Evolutionary conservation across 768 basidiomycete species (phyloP), one percentile per base, ranked within the genome.

Genomic region (Russula brevipes): DNA sequence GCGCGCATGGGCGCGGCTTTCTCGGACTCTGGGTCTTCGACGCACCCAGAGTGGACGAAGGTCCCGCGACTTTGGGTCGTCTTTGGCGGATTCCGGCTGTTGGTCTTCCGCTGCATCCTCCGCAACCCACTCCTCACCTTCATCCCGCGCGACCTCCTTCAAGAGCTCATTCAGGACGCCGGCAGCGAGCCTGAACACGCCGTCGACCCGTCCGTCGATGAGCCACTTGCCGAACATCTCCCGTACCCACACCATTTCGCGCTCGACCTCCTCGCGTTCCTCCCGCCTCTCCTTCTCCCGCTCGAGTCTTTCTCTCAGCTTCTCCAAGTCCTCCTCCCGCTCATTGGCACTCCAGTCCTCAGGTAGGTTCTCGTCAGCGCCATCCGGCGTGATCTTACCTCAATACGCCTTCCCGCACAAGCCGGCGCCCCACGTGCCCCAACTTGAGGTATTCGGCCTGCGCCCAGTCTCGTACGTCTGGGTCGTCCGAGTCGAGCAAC

Each of bases 371-470:
- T 60, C 58, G 7, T 65, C 59, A 3, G 39, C 49, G 16, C 58
- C 66, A 42, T 66, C 58, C 33, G 47, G 30, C n/a, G 39, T 35
- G 0, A 58, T 56, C 24, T 58, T 66, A 66, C 65, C 19, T 66
- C 65, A 38, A 68, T 7, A 68, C 65, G 24, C 67, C 67, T 35
- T 68, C 67, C 24, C 59, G 51, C 6, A 68, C 67, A 47, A 66
- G 65, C 30, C 59, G 65, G 30, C 61, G 65, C 1, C 61, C 59
- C 3, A 52, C 16, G 11, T 41, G 61, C 24, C 61, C 61, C 6
- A 68, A 55, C 42, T 68, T 68, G 39, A 68, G 65, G 31, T 68
- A 68, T n/a, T 68, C 67, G 9, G 66, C 56, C 51, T 61, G 66
- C 4, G 65, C 67, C 67, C 67, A 68, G 41, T 68, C 67, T 10